phyloP scores from a whole-genome alignment of 345 rosid genomes.

The Hibiscus mutabilis region DNA sequence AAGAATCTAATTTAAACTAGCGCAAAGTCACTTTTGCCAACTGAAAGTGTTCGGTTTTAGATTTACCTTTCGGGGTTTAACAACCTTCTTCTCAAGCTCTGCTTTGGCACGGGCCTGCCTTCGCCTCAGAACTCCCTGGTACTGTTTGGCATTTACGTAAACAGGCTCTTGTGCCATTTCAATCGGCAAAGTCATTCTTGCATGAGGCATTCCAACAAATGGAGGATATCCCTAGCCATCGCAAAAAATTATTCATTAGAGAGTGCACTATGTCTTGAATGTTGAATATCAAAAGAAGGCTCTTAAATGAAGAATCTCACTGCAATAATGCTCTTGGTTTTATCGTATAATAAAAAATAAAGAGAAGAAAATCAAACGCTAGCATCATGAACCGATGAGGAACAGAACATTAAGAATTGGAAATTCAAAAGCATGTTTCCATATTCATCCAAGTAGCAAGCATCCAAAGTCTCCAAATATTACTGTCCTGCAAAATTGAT shows the following conservation, averaged over 20 bases:
- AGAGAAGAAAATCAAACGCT: neutral
- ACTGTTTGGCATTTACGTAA: conserved; percentile 93
- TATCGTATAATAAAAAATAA: neutral
- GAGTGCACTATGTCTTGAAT: neutral
- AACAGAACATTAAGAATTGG: neutral
- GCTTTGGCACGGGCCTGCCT: conserved; percentile 97
- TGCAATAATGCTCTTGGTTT: neutral
- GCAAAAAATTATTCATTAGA: neutral
- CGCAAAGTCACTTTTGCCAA: neutral
- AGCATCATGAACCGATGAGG: neutral
- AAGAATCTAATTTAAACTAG: neutral
- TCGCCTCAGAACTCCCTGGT: conserved; percentile 82
- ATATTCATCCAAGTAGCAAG: neutral
- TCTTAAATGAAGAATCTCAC: neutral
- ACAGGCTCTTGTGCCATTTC: conserved; percentile 94
- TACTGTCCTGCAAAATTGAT: neutral
- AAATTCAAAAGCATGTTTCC: neutral
- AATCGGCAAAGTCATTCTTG: conserved; percentile 77
- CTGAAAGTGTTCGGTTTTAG: neutral
- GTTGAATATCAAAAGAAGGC: neutral
- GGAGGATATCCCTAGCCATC: conserved; percentile 70
- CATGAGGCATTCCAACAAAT: conserved; percentile 65
- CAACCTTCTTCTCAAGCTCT: conserved; percentile 74
- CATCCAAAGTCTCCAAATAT: neutral
- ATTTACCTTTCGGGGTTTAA: conserved; percentile 82